Conservation (phyloP, 371 early-diverging fungal genomes). For the Actinomucor elegans region DNA sequence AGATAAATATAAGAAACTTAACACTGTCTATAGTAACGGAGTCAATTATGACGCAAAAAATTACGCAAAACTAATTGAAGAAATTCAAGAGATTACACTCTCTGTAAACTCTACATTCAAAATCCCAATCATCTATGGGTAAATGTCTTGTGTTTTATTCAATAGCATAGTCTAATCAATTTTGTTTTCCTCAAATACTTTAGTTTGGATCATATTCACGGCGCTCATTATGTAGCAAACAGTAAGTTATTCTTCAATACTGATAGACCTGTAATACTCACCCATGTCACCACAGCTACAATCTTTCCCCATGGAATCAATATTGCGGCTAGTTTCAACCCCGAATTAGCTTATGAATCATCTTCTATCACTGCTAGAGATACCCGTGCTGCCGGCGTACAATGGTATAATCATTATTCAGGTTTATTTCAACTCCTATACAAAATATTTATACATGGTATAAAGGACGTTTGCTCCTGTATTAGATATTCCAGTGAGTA, state of each 20-base stretch:
- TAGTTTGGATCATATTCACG: constrained; percentile 66
- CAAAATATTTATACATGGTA: constrained; percentile 11
- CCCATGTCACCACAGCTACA: constrained; percentile 27
- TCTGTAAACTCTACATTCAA: constrained; percentile 29
- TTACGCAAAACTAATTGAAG: constrained; percentile 31
- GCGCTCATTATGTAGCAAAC: constrained; percentile 63
- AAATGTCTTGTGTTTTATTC: neutral
- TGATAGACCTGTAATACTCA: neutral
- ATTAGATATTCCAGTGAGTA: constrained; percentile 62
- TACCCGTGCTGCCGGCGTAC: constrained; percentile 43
- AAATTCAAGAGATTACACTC: constrained; percentile 37
- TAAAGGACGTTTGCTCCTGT: constrained; percentile 70
- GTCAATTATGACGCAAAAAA: constrained; percentile 24
- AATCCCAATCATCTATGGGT: constrained; percentile 45
- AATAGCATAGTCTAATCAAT: too few relatives aligned
- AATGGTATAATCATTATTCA: constrained; percentile 21
- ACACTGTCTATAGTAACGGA: constrained; percentile 15
- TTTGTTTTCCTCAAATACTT: neutral
- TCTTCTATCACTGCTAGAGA: constrained; percentile 52
- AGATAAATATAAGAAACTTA: neutral
- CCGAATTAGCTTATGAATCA: constrained; percentile 44
- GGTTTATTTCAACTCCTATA: neutral
- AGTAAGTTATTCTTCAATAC: constrained; percentile 13
- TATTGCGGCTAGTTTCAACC: constrained; percentile 55
- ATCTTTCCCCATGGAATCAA: constrained; percentile 57